Conservation (phyloP, 257 asterid genomes). For the Parsonsia alboflavescens region DNA sequence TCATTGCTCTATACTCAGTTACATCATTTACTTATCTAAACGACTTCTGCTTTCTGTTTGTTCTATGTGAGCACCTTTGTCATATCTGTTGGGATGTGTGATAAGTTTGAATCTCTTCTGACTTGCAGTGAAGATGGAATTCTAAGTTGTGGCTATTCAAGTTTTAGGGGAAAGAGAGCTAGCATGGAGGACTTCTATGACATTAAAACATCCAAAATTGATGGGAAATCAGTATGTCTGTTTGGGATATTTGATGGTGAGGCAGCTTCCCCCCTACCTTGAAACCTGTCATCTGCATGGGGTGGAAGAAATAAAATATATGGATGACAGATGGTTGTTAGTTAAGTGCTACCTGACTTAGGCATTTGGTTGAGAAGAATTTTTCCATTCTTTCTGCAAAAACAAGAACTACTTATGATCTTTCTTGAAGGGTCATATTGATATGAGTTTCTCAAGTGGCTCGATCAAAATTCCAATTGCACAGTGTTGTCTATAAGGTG, state of each 20-base stretch:
- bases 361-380: neutral
- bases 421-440: neutral
- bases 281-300: neutral
- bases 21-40: neutral
- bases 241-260: conserved; percentile 98
- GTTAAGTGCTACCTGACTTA: neutral
- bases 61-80: neutral
- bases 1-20: neutral
- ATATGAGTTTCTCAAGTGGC: neutral
- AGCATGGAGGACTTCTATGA: conserved; percentile 98
- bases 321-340: no score
- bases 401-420: neutral
- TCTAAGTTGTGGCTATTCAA: conserved; percentile 86
- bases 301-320: no score
- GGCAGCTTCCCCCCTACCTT: conserved; percentile 21
- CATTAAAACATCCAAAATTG: conserved; percentile 66
- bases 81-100: neutral
- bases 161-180: conserved; percentile 93
- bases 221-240: conserved; percentile 68
- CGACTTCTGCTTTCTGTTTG: neutral
- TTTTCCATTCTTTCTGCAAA: neutral
- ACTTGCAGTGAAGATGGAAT: conserved; percentile 81
- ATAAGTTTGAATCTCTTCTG: conserved; percentile 24
- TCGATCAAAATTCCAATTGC: no score
- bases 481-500: neutral